These are phyloP conservation scores for Selaginella moellendorffii DNA, from an alignment of 75 land plant species.

Conservation along the genomic window DNA sequence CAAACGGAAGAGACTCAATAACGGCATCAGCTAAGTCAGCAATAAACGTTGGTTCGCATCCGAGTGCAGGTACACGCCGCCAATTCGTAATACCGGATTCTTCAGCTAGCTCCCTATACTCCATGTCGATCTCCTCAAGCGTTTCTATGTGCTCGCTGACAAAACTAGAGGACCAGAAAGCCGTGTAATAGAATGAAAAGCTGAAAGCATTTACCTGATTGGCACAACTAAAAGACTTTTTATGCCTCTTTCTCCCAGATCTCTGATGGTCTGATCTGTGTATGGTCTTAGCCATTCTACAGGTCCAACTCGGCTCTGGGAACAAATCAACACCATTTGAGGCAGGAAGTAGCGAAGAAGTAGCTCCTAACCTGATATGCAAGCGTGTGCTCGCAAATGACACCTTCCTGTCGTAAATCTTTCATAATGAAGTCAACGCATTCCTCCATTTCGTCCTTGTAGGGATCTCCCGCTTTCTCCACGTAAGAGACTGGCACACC, in stretches of 20 bases:
- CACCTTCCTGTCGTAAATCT: not conserved
- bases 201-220: not conserved
- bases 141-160: conserved; percentile 10
- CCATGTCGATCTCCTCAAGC: conserved; percentile 10
- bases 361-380: conserved; percentile 8
- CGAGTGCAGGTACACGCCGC: conserved; percentile 7
- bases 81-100: conserved; percentile 7
- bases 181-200: not conserved
- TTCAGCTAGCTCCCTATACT: not conserved
- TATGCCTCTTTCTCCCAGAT: not conserved
- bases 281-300: conserved; percentile 10
- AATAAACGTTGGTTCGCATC: conserved; percentile 8
- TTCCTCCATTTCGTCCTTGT: conserved; percentile 2
- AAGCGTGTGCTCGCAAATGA: not conserved
- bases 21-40: conserved; percentile 5
- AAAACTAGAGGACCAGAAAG: conserved; percentile 1
- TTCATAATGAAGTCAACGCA: conserved; percentile 6
- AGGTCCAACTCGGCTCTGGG: conserved; percentile 8
- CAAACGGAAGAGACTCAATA: conserved; percentile 2
- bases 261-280: conserved; percentile 3
- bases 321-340: not conserved
- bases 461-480: conserved; percentile 7
- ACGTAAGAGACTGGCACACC: conserved; percentile 1
- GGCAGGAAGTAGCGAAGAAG: not conserved
- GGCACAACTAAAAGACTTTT: conserved; percentile 4